Evolutionary conservation across 139 green algal species (phyloP).

Genomic region (Micractinium sp.): DNA sequence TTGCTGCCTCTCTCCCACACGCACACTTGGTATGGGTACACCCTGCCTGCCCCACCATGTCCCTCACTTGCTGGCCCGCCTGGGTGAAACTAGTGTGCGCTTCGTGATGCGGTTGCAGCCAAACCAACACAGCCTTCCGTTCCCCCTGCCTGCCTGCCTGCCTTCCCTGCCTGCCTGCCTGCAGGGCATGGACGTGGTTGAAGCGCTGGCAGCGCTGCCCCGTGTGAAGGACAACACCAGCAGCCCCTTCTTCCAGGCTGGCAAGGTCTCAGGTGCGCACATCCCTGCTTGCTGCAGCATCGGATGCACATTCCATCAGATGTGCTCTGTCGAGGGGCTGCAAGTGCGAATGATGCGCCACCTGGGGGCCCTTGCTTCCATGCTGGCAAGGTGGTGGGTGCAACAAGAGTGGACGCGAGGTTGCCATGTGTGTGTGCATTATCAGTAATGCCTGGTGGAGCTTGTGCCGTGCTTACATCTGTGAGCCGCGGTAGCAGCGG

Average conservation of each 20-base stretch:
- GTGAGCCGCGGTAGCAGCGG: no score
- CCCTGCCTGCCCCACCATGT: neutral
- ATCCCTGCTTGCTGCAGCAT: neutral
- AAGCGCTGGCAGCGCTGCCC: slow-evolving; percentile 47
- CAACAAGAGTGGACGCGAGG: no score
- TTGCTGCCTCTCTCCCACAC: no score
- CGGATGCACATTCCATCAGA: neutral
- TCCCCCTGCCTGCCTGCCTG: neutral
- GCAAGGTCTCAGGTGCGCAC: neutral
- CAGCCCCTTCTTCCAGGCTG: slow-evolving; percentile 57
- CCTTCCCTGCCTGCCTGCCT: neutral
- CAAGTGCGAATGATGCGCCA: no score
- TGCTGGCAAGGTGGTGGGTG: no score
- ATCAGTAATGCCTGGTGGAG: no score
- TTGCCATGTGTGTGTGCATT: no score
- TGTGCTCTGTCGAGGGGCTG: no score
- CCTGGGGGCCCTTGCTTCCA: no score
- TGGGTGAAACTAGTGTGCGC: neutral
- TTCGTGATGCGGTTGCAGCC: neutral
- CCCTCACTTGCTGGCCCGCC: neutral
- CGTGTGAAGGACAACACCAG: slow-evolving; percentile 61
- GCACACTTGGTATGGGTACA: no score
- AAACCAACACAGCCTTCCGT: neutral
- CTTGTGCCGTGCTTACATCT: no score
- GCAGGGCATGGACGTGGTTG: slow-evolving; percentile 59